A percentile compares a stretch with the other conserved stretches of the same genome.
Evolutionary conservation across 2,329 filamentous ascomycete genomes (phyloP).

Genomic region (Aspergillus sclerotialis): DNA sequence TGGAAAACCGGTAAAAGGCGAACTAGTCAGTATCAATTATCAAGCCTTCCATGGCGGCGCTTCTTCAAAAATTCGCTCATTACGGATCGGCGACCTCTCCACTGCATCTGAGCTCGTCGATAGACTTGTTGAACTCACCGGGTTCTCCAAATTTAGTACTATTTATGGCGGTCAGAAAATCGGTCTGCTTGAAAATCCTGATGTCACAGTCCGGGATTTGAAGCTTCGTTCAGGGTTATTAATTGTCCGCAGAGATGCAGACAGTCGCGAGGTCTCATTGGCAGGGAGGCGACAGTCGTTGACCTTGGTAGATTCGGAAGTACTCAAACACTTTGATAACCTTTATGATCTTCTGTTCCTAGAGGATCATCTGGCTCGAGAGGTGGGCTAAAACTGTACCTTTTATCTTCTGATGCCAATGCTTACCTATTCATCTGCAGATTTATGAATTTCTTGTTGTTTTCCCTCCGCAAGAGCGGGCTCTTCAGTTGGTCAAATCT

Average conservation of each 20-base stretch:
- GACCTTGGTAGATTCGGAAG: slow-evolving; percentile 64
- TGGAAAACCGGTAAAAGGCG: slow-evolving; percentile 51
- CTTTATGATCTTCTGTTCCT: slow-evolving; percentile 75
- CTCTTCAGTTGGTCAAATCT: slow-evolving; percentile 54
- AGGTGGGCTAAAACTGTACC: slow-evolving; percentile 42
- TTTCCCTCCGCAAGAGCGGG: slow-evolving; percentile 60
- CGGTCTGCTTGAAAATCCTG: slow-evolving; percentile 52
- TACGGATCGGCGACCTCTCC: slow-evolving; percentile 63
- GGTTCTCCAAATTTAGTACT: slow-evolving; percentile 67
- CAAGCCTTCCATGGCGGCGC: slow-evolving; percentile 62
- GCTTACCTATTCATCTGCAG: slow-evolving; percentile 25
- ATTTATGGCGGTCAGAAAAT: slow-evolving; percentile 65
- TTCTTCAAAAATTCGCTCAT: slow-evolving; percentile 53
- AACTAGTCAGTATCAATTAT: slow-evolving; percentile 61
- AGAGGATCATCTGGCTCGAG: slow-evolving; percentile 60
- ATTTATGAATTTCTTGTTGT: slow-evolving; percentile 65
- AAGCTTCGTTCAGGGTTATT: slow-evolving; percentile 59
- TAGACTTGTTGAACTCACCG: slow-evolving; percentile 60
- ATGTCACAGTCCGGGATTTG: slow-evolving; percentile 61
- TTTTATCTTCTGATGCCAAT: not conserved
- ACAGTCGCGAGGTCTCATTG: slow-evolving; percentile 31
- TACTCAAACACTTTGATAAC: slow-evolving; percentile 74
- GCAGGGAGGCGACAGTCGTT: slow-evolving; percentile 42
- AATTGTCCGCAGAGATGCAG: slow-evolving; percentile 54
- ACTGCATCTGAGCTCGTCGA: slow-evolving; percentile 64